Percentiles rank a stretch among this genome's conserved stretches.
Conservation (phyloP, 768 basidiomycete genomes). For the Suillus lakei region DNA sequence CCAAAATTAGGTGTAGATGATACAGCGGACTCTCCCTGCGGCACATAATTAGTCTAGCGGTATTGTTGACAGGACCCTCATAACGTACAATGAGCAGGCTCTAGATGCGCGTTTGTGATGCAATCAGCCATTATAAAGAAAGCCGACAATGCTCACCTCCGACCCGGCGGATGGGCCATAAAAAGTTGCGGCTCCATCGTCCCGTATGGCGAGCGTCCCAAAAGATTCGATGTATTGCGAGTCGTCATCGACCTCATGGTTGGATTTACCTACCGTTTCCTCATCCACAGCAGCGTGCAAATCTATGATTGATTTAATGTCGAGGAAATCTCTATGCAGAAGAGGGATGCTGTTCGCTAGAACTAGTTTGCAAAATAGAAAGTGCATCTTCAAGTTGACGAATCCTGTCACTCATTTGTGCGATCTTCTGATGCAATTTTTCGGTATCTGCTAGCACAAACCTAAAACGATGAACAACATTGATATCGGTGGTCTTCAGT, state of each 20-base stretch:
- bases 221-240: slow-evolving; percentile 69
- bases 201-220: slow-evolving; percentile 69
- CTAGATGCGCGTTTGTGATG: slow-evolving; percentile 32
- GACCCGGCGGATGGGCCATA: slow-evolving; percentile 75
- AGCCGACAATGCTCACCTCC: slow-evolving; percentile 55
- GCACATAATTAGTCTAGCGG: slow-evolving; percentile 7
- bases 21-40: slow-evolving; percentile 29
- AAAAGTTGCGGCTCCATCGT: slow-evolving; percentile 73
- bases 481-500: slow-evolving; percentile 3
- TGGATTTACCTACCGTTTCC: slow-evolving; percentile 33
- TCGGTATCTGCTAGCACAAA: slow-evolving; percentile 78
- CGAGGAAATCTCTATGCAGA: slow-evolving; percentile 60
- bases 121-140: slow-evolving; percentile 16
- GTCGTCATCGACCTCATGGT: slow-evolving; percentile 38
- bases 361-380: slow-evolving; percentile 54
- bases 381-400: slow-evolving; percentile 75
- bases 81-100: slow-evolving; percentile 59
- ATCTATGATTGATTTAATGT: slow-evolving; percentile 72
- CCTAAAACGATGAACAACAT: slow-evolving; percentile 33
- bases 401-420: slow-evolving; percentile 71
- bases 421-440: slow-evolving; percentile 69
- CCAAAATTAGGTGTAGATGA: background rate
- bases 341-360: slow-evolving; percentile 64
- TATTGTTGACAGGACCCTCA: background rate
- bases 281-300: slow-evolving; percentile 61